A percentile compares a stretch with the other conserved stretches of the same genome.
These are phyloP conservation scores for Novymonas esmeraldas DNA, from an alignment of 208 protist species.

Conservation along the genomic window DNA sequence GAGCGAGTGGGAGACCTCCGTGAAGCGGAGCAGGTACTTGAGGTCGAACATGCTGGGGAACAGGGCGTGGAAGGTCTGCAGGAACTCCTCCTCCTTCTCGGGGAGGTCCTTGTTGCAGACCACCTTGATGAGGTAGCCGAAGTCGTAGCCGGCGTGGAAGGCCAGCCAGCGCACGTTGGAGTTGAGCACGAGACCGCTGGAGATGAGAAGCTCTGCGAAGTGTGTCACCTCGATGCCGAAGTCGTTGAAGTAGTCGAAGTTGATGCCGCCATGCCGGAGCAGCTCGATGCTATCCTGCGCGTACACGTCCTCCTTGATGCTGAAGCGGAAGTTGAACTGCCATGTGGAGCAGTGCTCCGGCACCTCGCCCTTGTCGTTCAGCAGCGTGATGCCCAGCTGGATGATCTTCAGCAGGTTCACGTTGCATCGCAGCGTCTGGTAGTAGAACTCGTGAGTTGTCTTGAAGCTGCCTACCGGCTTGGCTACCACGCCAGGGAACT, in stretches of 20 bases:
- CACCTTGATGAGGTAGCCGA: conserved; percentile 97
- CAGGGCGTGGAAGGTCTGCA: conserved; percentile 94
- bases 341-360: conserved; percentile 95
- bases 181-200: conserved; percentile 96
- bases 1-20: conserved; percentile 90
- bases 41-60: conserved; percentile 99
- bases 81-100: conserved; percentile 97
- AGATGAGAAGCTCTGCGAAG: conserved; percentile 98
- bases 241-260: conserved; percentile 95
- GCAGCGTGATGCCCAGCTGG: conserved; percentile 98
- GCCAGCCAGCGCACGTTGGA: conserved; percentile 97
- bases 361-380: conserved; percentile 97
- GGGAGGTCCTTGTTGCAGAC: conserved; percentile 96
- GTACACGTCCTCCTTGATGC: conserved; percentile 96
- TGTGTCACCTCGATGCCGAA: conserved; percentile 96
- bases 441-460: conserved; percentile 95
- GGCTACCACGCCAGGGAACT: conserved; percentile 99
- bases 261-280: conserved; percentile 95
- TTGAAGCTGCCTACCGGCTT: conserved; percentile 96
- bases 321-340: conserved; percentile 99
- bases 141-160: conserved; percentile 99
- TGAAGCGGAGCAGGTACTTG: conserved; percentile 98
- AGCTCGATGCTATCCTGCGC: conserved; percentile 98
- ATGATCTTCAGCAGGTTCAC: conserved; percentile 99
- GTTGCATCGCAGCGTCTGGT: conserved; percentile 97